A percentile compares a stretch with the other conserved stretches of the same genome.
Conservation (phyloP, 805 yeast genomes). For the Candida michaelii region DNA sequence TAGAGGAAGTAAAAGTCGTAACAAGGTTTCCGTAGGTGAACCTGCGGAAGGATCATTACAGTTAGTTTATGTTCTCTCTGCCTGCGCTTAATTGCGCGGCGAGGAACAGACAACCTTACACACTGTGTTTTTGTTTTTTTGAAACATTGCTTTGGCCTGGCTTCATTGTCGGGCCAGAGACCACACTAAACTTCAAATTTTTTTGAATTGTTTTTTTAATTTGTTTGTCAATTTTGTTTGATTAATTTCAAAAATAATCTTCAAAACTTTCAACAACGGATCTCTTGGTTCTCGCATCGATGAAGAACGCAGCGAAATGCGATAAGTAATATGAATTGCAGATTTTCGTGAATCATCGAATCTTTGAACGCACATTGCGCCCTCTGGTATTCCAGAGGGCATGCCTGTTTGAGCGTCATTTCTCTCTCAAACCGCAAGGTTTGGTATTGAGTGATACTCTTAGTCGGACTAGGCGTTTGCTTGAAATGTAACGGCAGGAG, state of each 20-base stretch:
- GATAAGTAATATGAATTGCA: conserved; percentile 39
- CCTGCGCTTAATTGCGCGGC: conserved; percentile 33
- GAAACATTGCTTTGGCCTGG: conserved; percentile 12
- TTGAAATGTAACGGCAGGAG: conserved; percentile 27
- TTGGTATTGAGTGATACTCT: conserved; percentile 32
- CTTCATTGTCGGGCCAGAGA: conserved; percentile 13
- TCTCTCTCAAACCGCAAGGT: conserved; percentile 23
- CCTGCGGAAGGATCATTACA: conserved; percentile 42
- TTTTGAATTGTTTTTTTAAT: conserved; percentile 5
- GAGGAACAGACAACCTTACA: conserved; percentile 8
- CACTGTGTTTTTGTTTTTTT: conserved; percentile 11
- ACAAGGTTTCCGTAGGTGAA: conserved; percentile 46
- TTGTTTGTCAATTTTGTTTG: conserved; percentile 9
- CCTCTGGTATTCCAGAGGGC: conserved; percentile 27
- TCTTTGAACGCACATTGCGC: conserved; percentile 43
- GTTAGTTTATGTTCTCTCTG: conserved; percentile 18
- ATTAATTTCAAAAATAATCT: conserved; percentile 20
- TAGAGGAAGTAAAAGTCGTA: conserved; percentile 47
- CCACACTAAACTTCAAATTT: conserved; percentile 9
- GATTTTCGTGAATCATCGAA: conserved; percentile 33
- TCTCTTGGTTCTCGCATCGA: conserved; percentile 29
- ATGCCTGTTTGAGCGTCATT: conserved; percentile 39
- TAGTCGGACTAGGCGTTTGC: conserved; percentile 23
- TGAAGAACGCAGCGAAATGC: conserved; percentile 48
- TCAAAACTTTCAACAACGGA: conserved; percentile 18